A percentile compares a stretch with the other conserved stretches of the same genome.
Evolutionary conservation across 2,329 filamentous ascomycete genomes (phyloP).

Genomic region (Cordyceps tenuipes): DNA sequence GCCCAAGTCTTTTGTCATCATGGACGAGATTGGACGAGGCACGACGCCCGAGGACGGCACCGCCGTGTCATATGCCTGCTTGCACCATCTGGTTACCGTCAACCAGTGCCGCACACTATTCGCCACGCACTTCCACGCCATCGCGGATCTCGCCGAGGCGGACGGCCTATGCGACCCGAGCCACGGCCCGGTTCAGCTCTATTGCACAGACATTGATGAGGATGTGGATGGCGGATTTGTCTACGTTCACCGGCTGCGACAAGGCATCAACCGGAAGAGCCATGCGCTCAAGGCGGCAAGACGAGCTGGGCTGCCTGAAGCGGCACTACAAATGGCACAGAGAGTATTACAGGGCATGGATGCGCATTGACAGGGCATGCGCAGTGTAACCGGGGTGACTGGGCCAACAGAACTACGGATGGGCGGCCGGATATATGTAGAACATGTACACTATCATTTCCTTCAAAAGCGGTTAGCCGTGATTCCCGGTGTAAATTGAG

Average conservation of each 20-base stretch:
- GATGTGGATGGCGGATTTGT: slow-evolving; percentile 63
- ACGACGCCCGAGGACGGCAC: slow-evolving; percentile 89
- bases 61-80: slow-evolving; percentile 80
- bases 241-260: slow-evolving; percentile 75
- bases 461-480: slow-evolving; percentile 26
- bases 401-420: background rate
- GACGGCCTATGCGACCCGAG: slow-evolving; percentile 33
- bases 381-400: background rate
- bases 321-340: slow-evolving; percentile 60
- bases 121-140: slow-evolving; percentile 85
- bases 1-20: slow-evolving; percentile 79
- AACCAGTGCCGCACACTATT: slow-evolving; percentile 79
- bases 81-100: slow-evolving; percentile 71
- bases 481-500: slow-evolving; percentile 25
- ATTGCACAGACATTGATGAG: slow-evolving; percentile 85
- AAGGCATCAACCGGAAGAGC: slow-evolving; percentile 75
- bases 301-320: slow-evolving; percentile 71
- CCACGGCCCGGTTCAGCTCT: slow-evolving; percentile 52
- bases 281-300: slow-evolving; percentile 93
- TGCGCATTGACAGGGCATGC: background rate
- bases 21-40: slow-evolving; percentile 95
- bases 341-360: slow-evolving; percentile 36
- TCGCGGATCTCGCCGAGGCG: slow-evolving; percentile 66
- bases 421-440: background rate
- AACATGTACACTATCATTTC: background rate